Evolutionary conservation across 495 filamentous ascomycete species (phyloP), one percentile per base, ranked within the genome.

Genomic region (Hyaloscypha hepaticicola): DNA sequence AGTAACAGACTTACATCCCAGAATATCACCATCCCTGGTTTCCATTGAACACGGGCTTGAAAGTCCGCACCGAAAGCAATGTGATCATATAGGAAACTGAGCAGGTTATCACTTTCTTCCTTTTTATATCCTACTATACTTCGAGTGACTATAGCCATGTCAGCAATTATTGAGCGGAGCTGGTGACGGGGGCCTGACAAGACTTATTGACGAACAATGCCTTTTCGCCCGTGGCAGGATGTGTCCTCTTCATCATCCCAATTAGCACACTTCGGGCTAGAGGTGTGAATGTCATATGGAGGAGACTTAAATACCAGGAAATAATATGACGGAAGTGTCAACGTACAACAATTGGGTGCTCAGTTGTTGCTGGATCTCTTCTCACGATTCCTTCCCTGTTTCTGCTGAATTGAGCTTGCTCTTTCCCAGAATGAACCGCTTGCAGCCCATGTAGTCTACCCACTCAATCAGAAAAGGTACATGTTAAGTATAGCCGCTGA

Each of bases 51-150:
- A 26, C 87, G 80, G 28, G 78, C 75, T 63, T 88, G 86, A 24
- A 84, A 75, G 69, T 90, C 86, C 48, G 82, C 80, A 28, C 81
- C 80, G 41, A 82, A 71, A 14, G 81, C 83, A 58, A 88, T 85
- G 63, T 88, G 86, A 14, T 87, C 81, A 70, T 78, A 87, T n/a
- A 90, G 73, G 76, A 88, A 88, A 55, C 84, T 84, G 28, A 90
- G 79, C 3, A 90, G 78, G 61, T 72, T 73, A 60, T 90, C 86
- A 16, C 83, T 87, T 69, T 90, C 86, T 65, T 88, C 86, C 62
- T 86, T 83, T 73, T 88, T 86, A 69, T 80, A 84, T 14, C 86
- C 86, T 5, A 87, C 79, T 41, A 90, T 87, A 60, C 78, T 59
- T 5, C 63, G 49, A 5, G 59, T 61, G 25, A 66, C 28, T 58